Percentiles rank a stretch among this genome's conserved stretches.
Evolutionary conservation across 2,329 filamentous ascomycete genomes (phyloP).

Genomic region (Ambrosiella cleistominuta): DNA sequence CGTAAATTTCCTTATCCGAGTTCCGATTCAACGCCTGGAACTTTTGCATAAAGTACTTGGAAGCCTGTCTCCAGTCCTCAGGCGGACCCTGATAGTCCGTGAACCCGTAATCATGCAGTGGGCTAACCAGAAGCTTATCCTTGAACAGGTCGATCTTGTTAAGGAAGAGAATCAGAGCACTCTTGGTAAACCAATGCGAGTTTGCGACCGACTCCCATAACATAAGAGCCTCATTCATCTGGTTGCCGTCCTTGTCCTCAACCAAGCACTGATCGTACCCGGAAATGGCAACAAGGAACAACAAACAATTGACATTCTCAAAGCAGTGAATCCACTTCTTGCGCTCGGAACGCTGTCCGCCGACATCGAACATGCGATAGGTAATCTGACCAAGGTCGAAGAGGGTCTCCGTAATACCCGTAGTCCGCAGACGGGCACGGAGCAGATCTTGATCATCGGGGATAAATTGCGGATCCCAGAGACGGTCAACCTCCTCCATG

Average conservation of each 20-base stretch:
- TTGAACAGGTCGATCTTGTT: slow-evolving; percentile 82
- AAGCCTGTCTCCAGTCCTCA: slow-evolving; percentile 55
- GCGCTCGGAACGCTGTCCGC: slow-evolving; percentile 77
- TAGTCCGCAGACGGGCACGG: slow-evolving; percentile 75
- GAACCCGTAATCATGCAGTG: slow-evolving; percentile 57
- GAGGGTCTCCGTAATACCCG: slow-evolving; percentile 86
- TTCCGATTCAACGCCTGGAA: slow-evolving; percentile 61
- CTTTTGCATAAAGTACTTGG: slow-evolving; percentile 68
- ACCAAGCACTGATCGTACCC: slow-evolving; percentile 94
- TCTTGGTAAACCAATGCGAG: slow-evolving; percentile 71
- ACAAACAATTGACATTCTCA: slow-evolving; percentile 77
- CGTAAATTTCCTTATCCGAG: slow-evolving; percentile 45
- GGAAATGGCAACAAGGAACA: slow-evolving; percentile 89
- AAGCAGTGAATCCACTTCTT: slow-evolving; percentile 98
- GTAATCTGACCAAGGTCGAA: slow-evolving; percentile 85
- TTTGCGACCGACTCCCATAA: slow-evolving; percentile 74
- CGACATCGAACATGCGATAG: slow-evolving; percentile 94
- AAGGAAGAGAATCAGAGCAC: slow-evolving; percentile 65
- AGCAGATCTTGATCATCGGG: slow-evolving; percentile 91
- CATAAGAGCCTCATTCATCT: slow-evolving; percentile 84
- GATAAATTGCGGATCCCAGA: slow-evolving; percentile 62
- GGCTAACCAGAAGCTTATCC: slow-evolving; percentile 52
- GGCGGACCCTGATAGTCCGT: slow-evolving; percentile 59
- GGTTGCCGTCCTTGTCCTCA: slow-evolving; percentile 88
- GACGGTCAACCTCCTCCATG: slow-evolving; percentile 58